Evolutionary conservation across 1,139 yeast genomes (phyloP).

Genomic region (Nadsonia commutata): DNA sequence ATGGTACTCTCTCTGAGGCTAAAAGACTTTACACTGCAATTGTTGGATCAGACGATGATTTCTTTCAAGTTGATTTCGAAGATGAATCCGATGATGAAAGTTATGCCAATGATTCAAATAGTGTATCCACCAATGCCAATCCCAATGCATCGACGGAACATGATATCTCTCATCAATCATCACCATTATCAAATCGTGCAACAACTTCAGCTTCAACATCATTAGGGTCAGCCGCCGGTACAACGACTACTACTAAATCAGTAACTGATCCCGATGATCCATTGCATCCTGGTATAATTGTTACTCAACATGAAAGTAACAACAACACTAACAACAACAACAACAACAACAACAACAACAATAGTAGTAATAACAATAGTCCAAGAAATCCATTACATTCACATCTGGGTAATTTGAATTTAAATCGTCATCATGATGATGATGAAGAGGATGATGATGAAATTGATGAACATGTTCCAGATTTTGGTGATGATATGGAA

Average conservation of each 20-base stretch:
- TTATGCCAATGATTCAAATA: slow-evolving; percentile 5
- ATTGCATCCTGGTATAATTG: background rate
- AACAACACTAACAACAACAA: background rate
- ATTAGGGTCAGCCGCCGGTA: slow-evolving; percentile 2
- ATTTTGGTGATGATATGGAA: slow-evolving; percentile 63
- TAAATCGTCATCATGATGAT: slow-evolving; percentile 3
- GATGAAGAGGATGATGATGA: slow-evolving; percentile 11
- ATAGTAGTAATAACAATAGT: background rate
- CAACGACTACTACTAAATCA: background rate
- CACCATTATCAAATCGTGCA: background rate
- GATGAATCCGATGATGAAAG: slow-evolving; percentile 56
- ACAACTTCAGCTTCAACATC: background rate
- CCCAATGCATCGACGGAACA: too few relatives aligned
- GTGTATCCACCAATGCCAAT: background rate
- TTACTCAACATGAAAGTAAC: background rate
- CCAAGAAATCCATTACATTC: slow-evolving; percentile 4
- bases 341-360: background rate
- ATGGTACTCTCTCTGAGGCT: slow-evolving; percentile 78
- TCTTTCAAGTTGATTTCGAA: slow-evolving; percentile 90
- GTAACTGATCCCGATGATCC: slow-evolving; percentile 3
- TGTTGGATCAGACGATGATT: slow-evolving; percentile 89
- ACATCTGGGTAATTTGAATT: slow-evolving; percentile 4
- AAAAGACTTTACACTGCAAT: slow-evolving; percentile 55
- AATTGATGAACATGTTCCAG: slow-evolving; percentile 31
- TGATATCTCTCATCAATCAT: too few relatives aligned